These are phyloP conservation scores for Aspergillus fructus DNA, from an alignment of 2,329 filamentous ascomycete species.

Conservation along the genomic window DNA sequence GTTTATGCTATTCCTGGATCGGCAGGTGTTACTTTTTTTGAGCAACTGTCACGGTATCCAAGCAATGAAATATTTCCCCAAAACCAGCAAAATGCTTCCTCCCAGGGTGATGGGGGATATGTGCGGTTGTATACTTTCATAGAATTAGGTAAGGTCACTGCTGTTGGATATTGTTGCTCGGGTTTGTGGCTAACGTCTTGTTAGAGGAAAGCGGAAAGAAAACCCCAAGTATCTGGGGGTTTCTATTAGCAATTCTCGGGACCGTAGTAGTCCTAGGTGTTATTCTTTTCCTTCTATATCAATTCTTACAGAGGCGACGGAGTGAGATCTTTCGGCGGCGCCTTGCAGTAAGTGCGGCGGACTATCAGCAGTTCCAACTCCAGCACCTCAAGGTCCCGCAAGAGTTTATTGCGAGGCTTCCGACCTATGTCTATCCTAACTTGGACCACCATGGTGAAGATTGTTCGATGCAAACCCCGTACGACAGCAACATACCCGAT, in stretches of 20 bases:
- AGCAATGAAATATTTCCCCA: constrained; percentile 58
- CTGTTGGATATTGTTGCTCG: neutral
- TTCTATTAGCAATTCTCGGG: constrained; percentile 74
- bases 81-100: neutral
- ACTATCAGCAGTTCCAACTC: constrained; percentile 82
- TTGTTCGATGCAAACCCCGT: neutral
- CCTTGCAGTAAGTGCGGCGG: constrained; percentile 75
- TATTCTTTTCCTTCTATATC: constrained; percentile 67
- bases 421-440: constrained; percentile 70
- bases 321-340: constrained; percentile 67
- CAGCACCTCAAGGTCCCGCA: constrained; percentile 76
- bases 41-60: constrained; percentile 72
- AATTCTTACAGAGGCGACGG: constrained; percentile 70
- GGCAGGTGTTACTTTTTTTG: constrained; percentile 67
- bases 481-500: neutral
- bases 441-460: constrained; percentile 18
- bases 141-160: constrained; percentile 39
- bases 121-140: constrained; percentile 52
- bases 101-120: constrained; percentile 7
- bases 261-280: constrained; percentile 70
- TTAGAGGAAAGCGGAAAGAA: constrained; percentile 25
- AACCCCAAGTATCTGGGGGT: constrained; percentile 78
- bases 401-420: constrained; percentile 69
- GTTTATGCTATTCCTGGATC: constrained; percentile 76
- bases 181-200: neutral